Percentiles rank a stretch among this genome's conserved stretches.
These are phyloP conservation scores for Diaporthe ampelina DNA, from an alignment of 2,329 filamentous ascomycete genomes.

Conservation along the genomic window DNA sequence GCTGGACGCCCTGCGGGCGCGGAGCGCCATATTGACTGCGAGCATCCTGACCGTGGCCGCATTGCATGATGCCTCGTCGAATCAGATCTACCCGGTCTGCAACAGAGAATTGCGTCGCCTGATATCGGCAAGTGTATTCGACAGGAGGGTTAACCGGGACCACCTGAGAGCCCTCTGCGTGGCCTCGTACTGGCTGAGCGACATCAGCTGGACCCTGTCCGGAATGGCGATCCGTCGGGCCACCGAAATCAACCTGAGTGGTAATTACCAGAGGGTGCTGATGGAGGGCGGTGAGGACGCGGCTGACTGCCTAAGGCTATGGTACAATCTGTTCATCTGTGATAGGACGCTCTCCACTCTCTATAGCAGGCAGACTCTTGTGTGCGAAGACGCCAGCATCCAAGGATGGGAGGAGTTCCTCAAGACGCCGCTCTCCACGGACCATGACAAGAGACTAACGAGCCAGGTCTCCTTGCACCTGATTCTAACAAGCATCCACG, in stretches of 20 bases:
- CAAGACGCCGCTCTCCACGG: conserved; percentile 63
- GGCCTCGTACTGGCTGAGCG: conserved; percentile 73
- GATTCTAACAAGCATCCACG: conserved; percentile 67
- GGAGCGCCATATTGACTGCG: conserved; percentile 66
- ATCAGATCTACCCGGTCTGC: conserved; percentile 43
- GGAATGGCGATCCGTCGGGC: conserved; percentile 66
- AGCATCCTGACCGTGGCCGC: conserved; percentile 64
- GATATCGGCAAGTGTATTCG: conserved; percentile 51
- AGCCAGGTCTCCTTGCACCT: conserved; percentile 71
- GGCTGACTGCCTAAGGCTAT: conserved; percentile 68
- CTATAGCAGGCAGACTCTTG: conserved; percentile 70
- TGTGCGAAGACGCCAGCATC: conserved; percentile 70
- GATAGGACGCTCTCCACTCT: conserved; percentile 74
- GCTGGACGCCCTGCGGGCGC: conserved; percentile 65
- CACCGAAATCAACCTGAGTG: conserved; percentile 61
- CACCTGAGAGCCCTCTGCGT: conserved; percentile 72
- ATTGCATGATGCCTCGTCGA: conserved; percentile 50
- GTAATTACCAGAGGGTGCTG: conserved; percentile 57
- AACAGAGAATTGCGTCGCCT: conserved; percentile 44
- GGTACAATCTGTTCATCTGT: conserved; percentile 73
- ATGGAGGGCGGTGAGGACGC: conserved; percentile 57
- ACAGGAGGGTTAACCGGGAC: conserved; percentile 56
- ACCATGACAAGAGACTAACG: conserved; percentile 68
- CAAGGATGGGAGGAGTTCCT: conserved; percentile 70
- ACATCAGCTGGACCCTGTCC: conserved; percentile 73